Conservation (phyloP, 768 basidiomycete species). For the Leucocoprinus birnbaumii region DNA sequence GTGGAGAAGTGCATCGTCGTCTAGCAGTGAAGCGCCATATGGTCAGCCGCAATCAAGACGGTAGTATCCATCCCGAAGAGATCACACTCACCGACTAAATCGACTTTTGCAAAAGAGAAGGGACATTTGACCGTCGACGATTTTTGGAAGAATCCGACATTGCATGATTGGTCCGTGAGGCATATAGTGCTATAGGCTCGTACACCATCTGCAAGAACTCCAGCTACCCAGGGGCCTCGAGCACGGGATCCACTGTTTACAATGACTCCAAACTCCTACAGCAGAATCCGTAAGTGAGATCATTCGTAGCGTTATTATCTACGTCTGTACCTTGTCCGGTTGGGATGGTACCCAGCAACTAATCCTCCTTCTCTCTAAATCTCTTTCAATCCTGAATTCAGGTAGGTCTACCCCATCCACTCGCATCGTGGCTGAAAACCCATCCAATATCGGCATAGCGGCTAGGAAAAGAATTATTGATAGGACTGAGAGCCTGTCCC, state of each 20-base stretch:
- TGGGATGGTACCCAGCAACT: slow-evolving; percentile 29
- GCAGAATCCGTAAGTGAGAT: background rate
- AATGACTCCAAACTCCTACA: background rate
- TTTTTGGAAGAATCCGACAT: background rate
- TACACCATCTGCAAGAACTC: background rate
- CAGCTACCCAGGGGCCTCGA: background rate
- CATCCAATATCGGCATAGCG: too few species aligned
- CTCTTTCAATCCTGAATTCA: background rate
- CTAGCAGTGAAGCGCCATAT: too few species aligned
- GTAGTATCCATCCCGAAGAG: too few species aligned
- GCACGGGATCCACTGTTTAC: background rate
- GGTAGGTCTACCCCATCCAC: background rate
- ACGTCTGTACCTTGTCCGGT: slow-evolving; percentile 20
- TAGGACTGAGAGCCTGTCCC: too few species aligned
- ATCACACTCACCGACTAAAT: slow-evolving; percentile 6
- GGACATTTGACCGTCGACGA: background rate
- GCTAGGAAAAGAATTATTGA: too few species aligned
- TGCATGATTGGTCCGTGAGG: background rate
- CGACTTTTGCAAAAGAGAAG: slow-evolving; percentile 9
- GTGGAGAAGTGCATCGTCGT: too few species aligned
- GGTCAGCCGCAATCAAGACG: background rate
- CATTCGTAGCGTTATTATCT: too few species aligned
- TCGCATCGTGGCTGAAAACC: too few species aligned
- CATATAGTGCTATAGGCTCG: background rate
- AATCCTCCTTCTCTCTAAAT: slow-evolving; percentile 4